phyloP scores from a whole-genome alignment of 495 filamentous ascomycete genomes.

The Cladorrhinum samala region DNA sequence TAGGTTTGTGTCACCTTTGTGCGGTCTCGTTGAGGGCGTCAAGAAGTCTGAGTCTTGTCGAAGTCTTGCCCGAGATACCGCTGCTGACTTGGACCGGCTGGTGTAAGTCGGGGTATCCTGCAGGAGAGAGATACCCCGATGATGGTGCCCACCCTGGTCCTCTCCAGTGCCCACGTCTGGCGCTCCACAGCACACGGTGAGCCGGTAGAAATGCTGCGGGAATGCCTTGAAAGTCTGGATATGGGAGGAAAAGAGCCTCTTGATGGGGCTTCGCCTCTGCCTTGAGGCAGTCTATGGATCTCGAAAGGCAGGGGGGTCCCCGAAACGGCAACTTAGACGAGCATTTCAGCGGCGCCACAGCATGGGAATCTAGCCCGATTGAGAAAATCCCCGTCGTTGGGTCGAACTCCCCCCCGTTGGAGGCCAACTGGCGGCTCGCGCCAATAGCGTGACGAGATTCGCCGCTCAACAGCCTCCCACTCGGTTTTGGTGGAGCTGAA shows the following conservation, averaged over 20 bases:
- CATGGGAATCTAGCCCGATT: conserved; percentile 6
- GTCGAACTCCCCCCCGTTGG: conserved; percentile 13
- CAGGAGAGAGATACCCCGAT: too few relatives aligned
- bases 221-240: conserved; percentile 5
- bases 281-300: neutral
- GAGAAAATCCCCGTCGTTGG: conserved; percentile 7
- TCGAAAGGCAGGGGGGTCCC: conserved; percentile 8
- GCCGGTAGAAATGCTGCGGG: neutral
- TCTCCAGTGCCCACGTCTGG: too few relatives aligned
- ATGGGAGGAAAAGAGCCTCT: conserved; percentile 15
- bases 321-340: conserved; percentile 25
- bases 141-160: too few relatives aligned
- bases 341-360: conserved; percentile 30
- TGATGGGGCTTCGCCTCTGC: conserved; percentile 18
- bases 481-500: conserved; percentile 17
- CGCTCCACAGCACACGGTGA: neutral
- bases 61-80: too few relatives aligned
- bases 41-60: too few relatives aligned
- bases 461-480: conserved; percentile 2
- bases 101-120: too few relatives aligned
- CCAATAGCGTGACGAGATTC: conserved; percentile 15
- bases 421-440: conserved; percentile 19
- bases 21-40: too few relatives aligned
- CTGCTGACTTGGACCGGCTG: neutral
- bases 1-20: too few relatives aligned